Evolutionary conservation across 805 yeast genomes (phyloP).

Genomic region (Kodamaea sagamina): DNA sequence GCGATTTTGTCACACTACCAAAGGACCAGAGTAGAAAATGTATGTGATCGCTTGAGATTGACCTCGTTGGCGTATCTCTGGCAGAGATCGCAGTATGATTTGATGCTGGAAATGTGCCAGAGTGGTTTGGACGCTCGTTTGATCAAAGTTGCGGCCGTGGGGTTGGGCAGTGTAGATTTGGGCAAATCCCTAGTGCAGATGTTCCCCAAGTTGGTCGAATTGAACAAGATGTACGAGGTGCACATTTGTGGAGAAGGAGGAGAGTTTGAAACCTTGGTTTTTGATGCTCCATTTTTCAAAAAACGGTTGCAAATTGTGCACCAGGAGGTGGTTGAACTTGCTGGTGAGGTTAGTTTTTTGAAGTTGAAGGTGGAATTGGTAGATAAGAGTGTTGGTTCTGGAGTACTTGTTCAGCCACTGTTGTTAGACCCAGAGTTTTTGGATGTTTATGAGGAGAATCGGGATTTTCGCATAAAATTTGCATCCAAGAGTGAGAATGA

Average conservation of each 20-base stretch:
- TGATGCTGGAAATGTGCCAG: conserved; percentile 79
- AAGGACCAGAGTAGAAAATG: conserved; percentile 89
- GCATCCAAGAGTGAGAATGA: background rate
- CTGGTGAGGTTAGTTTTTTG: conserved; percentile 72
- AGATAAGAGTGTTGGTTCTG: conserved; percentile 34
- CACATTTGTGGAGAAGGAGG: conserved; percentile 99
- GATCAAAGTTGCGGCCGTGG: conserved; percentile 92
- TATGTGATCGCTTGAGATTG: conserved; percentile 72
- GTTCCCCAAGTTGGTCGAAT: conserved; percentile 54
- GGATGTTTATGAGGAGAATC: background rate
- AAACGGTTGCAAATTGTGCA: conserved; percentile 48
- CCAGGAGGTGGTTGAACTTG: conserved; percentile 43
- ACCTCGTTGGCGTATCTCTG: conserved; percentile 77
- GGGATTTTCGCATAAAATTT: conserved; percentile 3
- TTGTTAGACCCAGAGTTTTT: conserved; percentile 44
- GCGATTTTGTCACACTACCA: conserved; percentile 96
- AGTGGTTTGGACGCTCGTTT: conserved; percentile 75
- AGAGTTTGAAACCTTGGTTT: conserved; percentile 89
- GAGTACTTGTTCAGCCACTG: conserved; percentile 16
- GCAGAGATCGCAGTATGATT: conserved; percentile 81
- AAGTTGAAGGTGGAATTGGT: conserved; percentile 50
- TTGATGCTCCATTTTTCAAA: conserved; percentile 84
- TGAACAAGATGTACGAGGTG: conserved; percentile 71
- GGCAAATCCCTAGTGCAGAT: conserved; percentile 67
- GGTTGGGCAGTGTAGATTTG: conserved; percentile 65